These are phyloP conservation scores for Scedosporium aurantiacum DNA, from an alignment of 2,329 filamentous ascomycete species.

Conservation along the genomic window DNA sequence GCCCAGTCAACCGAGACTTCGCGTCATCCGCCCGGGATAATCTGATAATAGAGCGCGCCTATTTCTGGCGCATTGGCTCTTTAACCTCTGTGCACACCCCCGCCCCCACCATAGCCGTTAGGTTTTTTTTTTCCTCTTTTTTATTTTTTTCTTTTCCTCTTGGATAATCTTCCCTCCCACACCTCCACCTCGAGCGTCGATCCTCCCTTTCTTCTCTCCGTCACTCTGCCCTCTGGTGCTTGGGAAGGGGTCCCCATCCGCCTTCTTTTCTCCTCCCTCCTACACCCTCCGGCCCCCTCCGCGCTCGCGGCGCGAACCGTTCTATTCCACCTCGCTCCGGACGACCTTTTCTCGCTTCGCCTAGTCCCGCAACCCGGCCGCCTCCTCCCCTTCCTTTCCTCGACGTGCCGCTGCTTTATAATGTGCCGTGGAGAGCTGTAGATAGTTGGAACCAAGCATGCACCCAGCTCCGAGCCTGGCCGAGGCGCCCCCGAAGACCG, in stretches of 20 bases:
- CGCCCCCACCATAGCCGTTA: constrained; percentile 4
- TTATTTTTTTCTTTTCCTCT: not conserved
- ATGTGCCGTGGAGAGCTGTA: constrained; percentile 3
- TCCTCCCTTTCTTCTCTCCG: constrained; percentile 6
- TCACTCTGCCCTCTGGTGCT: constrained; percentile 2
- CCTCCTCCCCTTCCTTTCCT: constrained; percentile 2
- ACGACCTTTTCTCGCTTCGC: constrained; percentile 8
- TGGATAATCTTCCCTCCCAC: not conserved
- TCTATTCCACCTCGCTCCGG: not conserved
- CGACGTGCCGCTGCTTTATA: constrained; percentile 5
- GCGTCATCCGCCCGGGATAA: constrained; percentile 6
- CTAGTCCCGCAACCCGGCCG: constrained; percentile 7
- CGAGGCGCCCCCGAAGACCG: constrained; percentile 19
- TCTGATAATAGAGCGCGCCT: constrained; percentile 8
- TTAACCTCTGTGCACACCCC: constrained; percentile 3
- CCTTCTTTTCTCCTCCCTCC: constrained; percentile 7
- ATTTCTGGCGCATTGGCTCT: constrained; percentile 6
- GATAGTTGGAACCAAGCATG: constrained; percentile 18
- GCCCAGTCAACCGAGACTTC: constrained; percentile 5
- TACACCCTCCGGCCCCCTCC: not conserved
- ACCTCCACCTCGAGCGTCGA: constrained; percentile 10
- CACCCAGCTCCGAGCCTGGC: constrained; percentile 27
- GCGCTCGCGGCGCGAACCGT: not conserved
- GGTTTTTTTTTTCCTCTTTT: constrained; percentile 1
- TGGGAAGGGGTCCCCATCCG: constrained; percentile 6